These are phyloP conservation scores for Sugiyamaella chiloensis DNA, from an alignment of 805 yeast genomes.

Conservation along the genomic window DNA sequence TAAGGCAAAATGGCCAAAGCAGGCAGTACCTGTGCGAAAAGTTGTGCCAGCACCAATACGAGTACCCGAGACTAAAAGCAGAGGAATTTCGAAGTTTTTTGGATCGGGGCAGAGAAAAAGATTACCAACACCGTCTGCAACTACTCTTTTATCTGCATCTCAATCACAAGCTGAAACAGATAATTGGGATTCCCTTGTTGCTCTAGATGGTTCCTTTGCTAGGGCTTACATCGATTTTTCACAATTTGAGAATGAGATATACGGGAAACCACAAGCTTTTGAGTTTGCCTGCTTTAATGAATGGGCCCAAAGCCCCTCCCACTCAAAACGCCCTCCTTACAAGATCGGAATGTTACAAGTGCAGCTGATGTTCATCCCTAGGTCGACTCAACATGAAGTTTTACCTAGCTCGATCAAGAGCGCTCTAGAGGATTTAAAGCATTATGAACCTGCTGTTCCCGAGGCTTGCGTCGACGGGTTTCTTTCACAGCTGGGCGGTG, in stretches of 20 bases:
- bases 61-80: conserved; percentile 12
- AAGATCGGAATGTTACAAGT: conserved; percentile 54
- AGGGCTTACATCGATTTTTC: conserved; percentile 67
- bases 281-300: conserved; percentile 70
- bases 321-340: conserved; percentile 23
- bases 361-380: conserved; percentile 58
- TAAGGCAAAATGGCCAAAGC: conserved; percentile 54
- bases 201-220: conserved; percentile 88
- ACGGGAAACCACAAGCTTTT: conserved; percentile 51
- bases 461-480: conserved; percentile 53
- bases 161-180: conserved; percentile 29
- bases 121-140: conserved; percentile 3
- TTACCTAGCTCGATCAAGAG: conserved; percentile 54
- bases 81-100: conserved; percentile 19
- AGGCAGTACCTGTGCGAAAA: conserved; percentile 10
- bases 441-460: conserved; percentile 28
- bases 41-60: conserved; percentile 14
- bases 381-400: conserved; percentile 39
- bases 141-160: conserved; percentile 4
- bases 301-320: conserved; percentile 53
- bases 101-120: conserved; percentile 9
- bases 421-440: conserved; percentile 31
- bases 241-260: conserved; percentile 54
- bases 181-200: conserved; percentile 57
- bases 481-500: conserved; percentile 90